Evolutionary conservation across 352 stramenopile genomes (phyloP), one percentile per base, ranked within the genome.

Genomic region (Phytophthora kernoviae): DNA sequence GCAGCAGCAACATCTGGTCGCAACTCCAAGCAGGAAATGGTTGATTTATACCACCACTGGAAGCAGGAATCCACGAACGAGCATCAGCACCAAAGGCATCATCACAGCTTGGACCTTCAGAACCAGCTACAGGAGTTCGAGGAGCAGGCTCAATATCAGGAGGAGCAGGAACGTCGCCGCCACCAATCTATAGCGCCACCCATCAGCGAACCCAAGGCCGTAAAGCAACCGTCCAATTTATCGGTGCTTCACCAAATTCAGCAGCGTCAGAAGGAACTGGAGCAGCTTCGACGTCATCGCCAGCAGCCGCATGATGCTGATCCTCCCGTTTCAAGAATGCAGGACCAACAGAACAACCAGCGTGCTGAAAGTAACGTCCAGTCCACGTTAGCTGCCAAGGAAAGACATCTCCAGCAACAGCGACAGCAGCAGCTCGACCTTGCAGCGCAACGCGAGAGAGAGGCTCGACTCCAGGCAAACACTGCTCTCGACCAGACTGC

Each of bases 321-420:
- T 10, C 68, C 64, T 27, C 46, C 66, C 8, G 55, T 54, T 8
- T 36, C 50, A 27, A 43, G 52, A 36, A n/a, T n/a, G n/a, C n/a
- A n/a, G n/a, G 26, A 36, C 33, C 26, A 22, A 12, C 62, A 58
- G 22, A 64, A 50, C n/a, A 44, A 56, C 17, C 50, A 74, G 22
- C 46, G 57, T 30, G 42, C 50, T 2, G 36, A 52, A 14, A 51
- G 54, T 21, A 45, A 63, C 18, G 51, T 50, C 9, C 63, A 68
- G 34, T 68, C 66, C 11, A 68, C 72, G 44, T 17, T 62, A 10
- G 59, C 45, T 11, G 54, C 51, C n/a, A 73, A 82, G 15, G 58
- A 77, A 43, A 62, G 63, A n/a, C 66, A 84, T 24, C 58, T 67
- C 14, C 54, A 70, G 17, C 52, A 81, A 15, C 66, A 83, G 24